Conservation (phyloP, 331 rosid species). For the Quercus tomentella region DNA sequence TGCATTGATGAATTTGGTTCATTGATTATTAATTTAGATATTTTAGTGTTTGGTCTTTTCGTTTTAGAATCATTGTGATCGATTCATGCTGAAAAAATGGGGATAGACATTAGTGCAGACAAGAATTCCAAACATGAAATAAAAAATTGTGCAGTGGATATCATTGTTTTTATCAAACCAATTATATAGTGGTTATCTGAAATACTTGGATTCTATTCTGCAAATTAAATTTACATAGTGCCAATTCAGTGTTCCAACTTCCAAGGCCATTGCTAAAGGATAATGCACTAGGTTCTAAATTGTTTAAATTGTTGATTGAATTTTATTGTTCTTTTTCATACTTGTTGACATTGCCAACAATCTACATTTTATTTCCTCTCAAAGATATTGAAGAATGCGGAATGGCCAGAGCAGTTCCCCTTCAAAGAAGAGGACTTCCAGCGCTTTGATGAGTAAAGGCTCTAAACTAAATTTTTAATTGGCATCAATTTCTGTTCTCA, state of each 20-base stretch:
- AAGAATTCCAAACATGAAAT: background rate
- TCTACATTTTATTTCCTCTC: background rate
- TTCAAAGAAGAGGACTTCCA: constrained; percentile 74
- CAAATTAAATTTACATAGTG: background rate
- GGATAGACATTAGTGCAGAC: background rate
- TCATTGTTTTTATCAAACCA: background rate
- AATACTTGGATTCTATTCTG: background rate
- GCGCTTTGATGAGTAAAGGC: constrained; percentile 69
- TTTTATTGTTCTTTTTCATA: background rate
- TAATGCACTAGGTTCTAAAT: background rate
- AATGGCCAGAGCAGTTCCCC: constrained; percentile 79
- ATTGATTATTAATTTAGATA: background rate
- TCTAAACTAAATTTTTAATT: background rate
- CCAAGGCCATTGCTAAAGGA: background rate
- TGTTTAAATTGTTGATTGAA: constrained; percentile 8
- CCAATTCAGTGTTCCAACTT: background rate
- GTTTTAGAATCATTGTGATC: background rate
- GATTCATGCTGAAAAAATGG: background rate
- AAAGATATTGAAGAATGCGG: constrained; percentile 62
- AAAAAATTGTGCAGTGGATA: background rate
- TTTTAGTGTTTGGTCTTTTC: background rate
- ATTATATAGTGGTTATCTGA: background rate
- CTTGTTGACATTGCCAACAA: background rate
- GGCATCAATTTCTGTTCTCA: background rate
- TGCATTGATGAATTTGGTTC: background rate